Percentiles rank a stretch among this genome's conserved stretches.
Evolutionary conservation across 192 early-diverging fungal genomes (phyloP).

Genomic region (Linnemannia schmuckeri): DNA sequence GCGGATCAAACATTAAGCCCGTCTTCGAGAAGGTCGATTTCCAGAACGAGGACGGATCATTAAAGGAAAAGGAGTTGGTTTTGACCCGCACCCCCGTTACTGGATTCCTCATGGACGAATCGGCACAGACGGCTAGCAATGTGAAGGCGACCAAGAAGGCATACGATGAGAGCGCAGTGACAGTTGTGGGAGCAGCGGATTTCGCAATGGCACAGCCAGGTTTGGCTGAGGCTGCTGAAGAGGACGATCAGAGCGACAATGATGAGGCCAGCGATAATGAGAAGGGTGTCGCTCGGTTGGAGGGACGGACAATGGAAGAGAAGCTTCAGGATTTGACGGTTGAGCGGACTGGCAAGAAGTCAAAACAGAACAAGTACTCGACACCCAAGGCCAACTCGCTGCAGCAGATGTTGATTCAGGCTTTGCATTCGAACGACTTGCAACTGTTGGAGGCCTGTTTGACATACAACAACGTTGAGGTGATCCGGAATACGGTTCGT

Average conservation of each 20-base stretch:
- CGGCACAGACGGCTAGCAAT: slow-evolving; percentile 59
- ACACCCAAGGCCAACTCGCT: slow-evolving; percentile 63
- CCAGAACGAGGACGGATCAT: slow-evolving; percentile 49
- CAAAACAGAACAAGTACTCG: slow-evolving; percentile 48
- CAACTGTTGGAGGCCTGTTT: slow-evolving; percentile 64
- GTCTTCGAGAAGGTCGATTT: slow-evolving; percentile 66
- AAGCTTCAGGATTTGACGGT: slow-evolving; percentile 59
- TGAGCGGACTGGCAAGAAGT: slow-evolving; percentile 36
- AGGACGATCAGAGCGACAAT: slow-evolving; percentile 13
- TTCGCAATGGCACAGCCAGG: slow-evolving; percentile 53
- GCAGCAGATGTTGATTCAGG: slow-evolving; percentile 67
- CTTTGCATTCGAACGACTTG: slow-evolving; percentile 66
- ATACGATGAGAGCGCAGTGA: slow-evolving; percentile 66
- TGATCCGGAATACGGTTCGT: slow-evolving; percentile 63
- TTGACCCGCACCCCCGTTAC: slow-evolving; percentile 49
- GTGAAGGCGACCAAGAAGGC: slow-evolving; percentile 67
- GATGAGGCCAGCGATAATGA: background rate
- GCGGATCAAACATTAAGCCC: slow-evolving; percentile 66
- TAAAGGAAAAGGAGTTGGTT: slow-evolving; percentile 46
- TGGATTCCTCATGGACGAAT: slow-evolving; percentile 63
- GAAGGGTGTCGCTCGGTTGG: slow-evolving; percentile 34
- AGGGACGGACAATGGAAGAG: slow-evolving; percentile 58
- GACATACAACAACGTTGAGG: slow-evolving; percentile 57
- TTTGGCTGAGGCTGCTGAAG: slow-evolving; percentile 19
- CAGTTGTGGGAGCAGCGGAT: slow-evolving; percentile 58